Conservation (phyloP, 2,329 filamentous ascomycete species). For the Neoscytalidium dimidiatum region DNA sequence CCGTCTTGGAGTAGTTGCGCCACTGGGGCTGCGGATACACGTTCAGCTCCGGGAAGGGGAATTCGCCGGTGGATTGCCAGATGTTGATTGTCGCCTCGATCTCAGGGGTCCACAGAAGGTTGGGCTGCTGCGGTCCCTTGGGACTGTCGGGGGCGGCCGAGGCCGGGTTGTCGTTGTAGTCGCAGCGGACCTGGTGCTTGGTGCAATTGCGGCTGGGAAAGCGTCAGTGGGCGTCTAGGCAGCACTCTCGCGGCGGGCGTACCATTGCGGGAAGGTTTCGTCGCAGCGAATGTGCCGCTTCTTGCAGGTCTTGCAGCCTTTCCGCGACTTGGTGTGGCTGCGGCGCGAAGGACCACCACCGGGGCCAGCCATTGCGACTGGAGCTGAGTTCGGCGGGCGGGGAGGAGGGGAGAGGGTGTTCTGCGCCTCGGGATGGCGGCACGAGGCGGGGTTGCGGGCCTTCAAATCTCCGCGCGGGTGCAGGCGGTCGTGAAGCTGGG, state of each 20-base stretch:
- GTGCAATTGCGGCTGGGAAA: slow-evolving; percentile 85
- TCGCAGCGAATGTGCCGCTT: slow-evolving; percentile 96
- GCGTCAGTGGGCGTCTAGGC: not conserved
- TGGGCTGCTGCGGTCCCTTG: slow-evolving; percentile 54
- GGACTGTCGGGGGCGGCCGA: slow-evolving; percentile 60
- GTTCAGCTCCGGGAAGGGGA: slow-evolving; percentile 80
- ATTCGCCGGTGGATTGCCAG: slow-evolving; percentile 82
- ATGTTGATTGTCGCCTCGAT: slow-evolving; percentile 78
- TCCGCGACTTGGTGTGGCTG: slow-evolving; percentile 98
- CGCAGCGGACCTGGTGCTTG: slow-evolving; percentile 97
- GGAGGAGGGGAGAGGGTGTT: slow-evolving; percentile 8
- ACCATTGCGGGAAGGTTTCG: slow-evolving; percentile 98
- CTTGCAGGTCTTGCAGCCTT: slow-evolving; percentile 98
- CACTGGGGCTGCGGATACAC: slow-evolving; percentile 75
- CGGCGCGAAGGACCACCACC: slow-evolving; percentile 87
- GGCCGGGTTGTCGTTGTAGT: slow-evolving; percentile 86
- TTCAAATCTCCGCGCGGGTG: not conserved
- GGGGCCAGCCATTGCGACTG: slow-evolving; percentile 77
- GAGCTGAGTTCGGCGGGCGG: not conserved
- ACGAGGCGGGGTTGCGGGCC: slow-evolving; percentile 12
- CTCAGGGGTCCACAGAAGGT: slow-evolving; percentile 82
- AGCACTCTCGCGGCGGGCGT: slow-evolving; percentile 33
- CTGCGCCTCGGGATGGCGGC: slow-evolving; percentile 5
- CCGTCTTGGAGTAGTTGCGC: slow-evolving; percentile 71
- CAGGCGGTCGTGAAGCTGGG: slow-evolving; percentile 10